Evolutionary conservation across 345 rosid genomes (phyloP).

Genomic region (Corymbia maculata): DNA sequence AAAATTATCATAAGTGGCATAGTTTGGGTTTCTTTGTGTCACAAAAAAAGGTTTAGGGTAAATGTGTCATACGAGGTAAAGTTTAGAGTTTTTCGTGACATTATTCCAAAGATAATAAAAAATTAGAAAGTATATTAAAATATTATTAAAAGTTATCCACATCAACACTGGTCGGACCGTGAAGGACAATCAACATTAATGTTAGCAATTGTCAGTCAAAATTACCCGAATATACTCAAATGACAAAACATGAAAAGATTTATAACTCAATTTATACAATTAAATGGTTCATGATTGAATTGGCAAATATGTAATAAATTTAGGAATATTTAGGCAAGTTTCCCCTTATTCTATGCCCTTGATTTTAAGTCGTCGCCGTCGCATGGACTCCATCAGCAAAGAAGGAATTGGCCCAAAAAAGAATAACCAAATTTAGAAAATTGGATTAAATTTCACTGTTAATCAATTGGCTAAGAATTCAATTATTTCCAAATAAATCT

Average conservation of each 20-base stretch:
- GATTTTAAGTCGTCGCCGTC: background rate
- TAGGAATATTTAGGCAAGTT: too few relatives aligned
- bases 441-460: background rate
- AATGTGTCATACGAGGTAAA: too few relatives aligned
- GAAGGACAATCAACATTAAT: background rate
- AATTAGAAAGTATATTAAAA: too few relatives aligned
- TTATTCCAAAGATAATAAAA: too few relatives aligned
- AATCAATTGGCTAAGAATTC: background rate
- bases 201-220: rapidly evolving
- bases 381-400: background rate
- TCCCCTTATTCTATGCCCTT: background rate
- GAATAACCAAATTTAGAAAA: background rate
- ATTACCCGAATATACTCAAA: rapidly evolving
- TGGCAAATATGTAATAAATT: background rate
- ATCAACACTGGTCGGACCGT: rapidly evolving
- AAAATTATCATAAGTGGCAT: too few relatives aligned
- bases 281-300: too few relatives aligned
- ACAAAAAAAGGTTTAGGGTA: too few relatives aligned
- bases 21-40: too few relatives aligned
- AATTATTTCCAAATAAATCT: background rate
- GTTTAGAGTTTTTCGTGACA: too few relatives aligned
- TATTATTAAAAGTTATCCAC: too few relatives aligned
- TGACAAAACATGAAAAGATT: rapidly evolving
- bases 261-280: too few relatives aligned
- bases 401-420: background rate